Conservation (phyloP, 768 basidiomycete species). For the Mycena kentingensis region DNA sequence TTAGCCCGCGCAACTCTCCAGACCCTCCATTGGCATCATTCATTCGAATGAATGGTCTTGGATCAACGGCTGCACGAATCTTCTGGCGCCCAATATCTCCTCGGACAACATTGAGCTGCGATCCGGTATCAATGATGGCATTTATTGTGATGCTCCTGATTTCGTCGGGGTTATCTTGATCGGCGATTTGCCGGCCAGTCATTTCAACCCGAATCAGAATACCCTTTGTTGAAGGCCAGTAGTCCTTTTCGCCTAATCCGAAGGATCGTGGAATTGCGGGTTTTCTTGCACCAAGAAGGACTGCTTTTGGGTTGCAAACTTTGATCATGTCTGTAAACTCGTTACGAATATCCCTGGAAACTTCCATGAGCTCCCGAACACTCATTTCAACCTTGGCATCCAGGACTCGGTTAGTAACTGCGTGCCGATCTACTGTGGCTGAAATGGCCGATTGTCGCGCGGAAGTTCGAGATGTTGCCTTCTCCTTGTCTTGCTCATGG, state of each 20-base stretch:
- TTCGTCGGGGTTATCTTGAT: slow-evolving; percentile 21
- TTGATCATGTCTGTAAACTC: slow-evolving; percentile 5
- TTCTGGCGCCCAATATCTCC: slow-evolving; percentile 8
- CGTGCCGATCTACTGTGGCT: not conserved
- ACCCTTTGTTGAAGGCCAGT: not conserved
- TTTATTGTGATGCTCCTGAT: slow-evolving; percentile 7
- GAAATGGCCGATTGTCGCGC: slow-evolving; percentile 2
- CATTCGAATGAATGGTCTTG: slow-evolving; percentile 11
- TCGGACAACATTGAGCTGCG: slow-evolving; percentile 27
- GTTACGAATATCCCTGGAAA: slow-evolving; percentile 5
- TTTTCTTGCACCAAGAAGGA: slow-evolving; percentile 2
- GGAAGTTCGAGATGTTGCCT: not conserved
- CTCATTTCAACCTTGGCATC: not conserved
- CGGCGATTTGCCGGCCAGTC: not conserved
- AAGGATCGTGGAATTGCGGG: too few species aligned
- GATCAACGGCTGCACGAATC: slow-evolving; percentile 17
- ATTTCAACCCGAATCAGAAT: not conserved
- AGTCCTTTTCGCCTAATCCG: too few species aligned
- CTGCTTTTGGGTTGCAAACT: slow-evolving; percentile 4
- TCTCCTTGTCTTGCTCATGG: too few species aligned
- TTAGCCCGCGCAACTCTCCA: slow-evolving; percentile 23
- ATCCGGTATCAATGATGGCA: slow-evolving; percentile 32
- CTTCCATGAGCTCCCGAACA: not conserved
- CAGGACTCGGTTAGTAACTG: slow-evolving; percentile 1
- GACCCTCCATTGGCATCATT: slow-evolving; percentile 33